phyloP scores from a whole-genome alignment of 257 asterid species.

The Solanum pinnatisectum region DNA sequence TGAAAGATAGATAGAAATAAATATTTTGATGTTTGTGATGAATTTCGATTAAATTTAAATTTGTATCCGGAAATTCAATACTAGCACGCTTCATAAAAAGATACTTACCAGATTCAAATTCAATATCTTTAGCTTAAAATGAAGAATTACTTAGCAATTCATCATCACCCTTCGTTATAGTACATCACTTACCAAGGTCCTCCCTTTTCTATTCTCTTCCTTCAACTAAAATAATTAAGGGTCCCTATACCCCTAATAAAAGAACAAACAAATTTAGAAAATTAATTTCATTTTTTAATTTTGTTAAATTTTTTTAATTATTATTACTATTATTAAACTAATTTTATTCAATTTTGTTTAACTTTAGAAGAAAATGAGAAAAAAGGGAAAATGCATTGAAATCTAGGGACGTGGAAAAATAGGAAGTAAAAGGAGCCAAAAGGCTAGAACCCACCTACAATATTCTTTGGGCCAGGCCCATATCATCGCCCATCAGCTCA shows the following conservation, averaged over 20 bases:
- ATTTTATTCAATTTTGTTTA: background rate
- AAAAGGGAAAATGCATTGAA: background rate
- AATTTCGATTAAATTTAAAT: too few species aligned
- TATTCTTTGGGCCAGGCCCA: conserved; percentile 12
- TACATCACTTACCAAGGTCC: background rate
- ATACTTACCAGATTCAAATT: background rate
- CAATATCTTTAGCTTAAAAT: background rate
- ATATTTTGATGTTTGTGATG: background rate
- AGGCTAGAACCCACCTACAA: background rate
- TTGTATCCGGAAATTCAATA: fast-evolving
- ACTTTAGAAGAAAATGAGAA: background rate
- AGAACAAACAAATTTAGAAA: background rate
- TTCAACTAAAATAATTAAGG: background rate
- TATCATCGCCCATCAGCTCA: background rate
- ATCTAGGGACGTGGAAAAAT: background rate
- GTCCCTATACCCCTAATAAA: background rate
- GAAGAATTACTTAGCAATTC: background rate
- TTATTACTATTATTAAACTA: background rate
- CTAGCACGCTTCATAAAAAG: fast-evolving
- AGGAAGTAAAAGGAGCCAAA: background rate
- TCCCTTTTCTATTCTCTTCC: background rate
- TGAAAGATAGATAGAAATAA: too few species aligned
- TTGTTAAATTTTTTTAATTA: background rate
- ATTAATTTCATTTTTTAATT: background rate
- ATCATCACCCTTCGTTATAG: background rate